These are phyloP conservation scores for Irpex sp. DNA, from an alignment of 1,284 basidiomycete genomes.

Conservation along the genomic window DNA sequence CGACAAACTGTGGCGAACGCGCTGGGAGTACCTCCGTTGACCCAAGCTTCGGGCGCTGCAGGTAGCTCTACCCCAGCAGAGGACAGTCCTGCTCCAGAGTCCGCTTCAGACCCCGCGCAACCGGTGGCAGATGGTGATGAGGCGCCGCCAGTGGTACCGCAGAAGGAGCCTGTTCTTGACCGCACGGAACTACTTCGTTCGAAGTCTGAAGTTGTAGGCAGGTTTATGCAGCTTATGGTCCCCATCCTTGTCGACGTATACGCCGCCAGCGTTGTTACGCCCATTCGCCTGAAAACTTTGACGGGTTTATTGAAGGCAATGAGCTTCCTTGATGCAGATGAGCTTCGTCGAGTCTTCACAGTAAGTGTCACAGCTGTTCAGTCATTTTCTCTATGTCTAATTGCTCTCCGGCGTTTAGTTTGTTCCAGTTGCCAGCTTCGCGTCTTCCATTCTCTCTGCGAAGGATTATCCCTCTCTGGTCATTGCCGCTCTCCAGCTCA, in stretches of 20 bases:
- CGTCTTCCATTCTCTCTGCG: constrained; percentile 88
- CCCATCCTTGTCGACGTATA: constrained; percentile 95
- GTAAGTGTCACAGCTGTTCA: constrained; percentile 39
- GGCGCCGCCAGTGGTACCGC: constrained; percentile 17
- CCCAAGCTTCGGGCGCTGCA: constrained; percentile 18
- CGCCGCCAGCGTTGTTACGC: constrained; percentile 85
- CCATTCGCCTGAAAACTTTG: constrained; percentile 84
- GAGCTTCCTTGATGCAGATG: constrained; percentile 78
- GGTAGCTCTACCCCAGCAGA: constrained; percentile 32
- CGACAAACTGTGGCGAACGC: constrained; percentile 39
- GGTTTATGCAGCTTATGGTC: constrained; percentile 83
- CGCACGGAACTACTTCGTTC: constrained; percentile 72
- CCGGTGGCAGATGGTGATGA: constrained; percentile 34
- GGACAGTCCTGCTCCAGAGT: constrained; percentile 20
- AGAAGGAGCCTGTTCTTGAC: constrained; percentile 43
- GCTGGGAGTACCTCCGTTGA: constrained; percentile 19
- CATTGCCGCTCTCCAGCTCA: constrained; percentile 85
- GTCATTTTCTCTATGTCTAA: background rate
- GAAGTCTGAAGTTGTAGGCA: constrained; percentile 71
- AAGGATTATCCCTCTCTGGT: constrained; percentile 85
- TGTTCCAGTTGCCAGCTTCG: constrained; percentile 89
- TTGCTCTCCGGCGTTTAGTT: constrained; percentile 42
- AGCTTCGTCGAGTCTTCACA: constrained; percentile 71
- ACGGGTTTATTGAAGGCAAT: constrained; percentile 86
- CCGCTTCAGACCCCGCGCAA: constrained; percentile 14